Conservation (phyloP, 73 alveolate genomes). For the Paramecium tetraurelia region DNA sequence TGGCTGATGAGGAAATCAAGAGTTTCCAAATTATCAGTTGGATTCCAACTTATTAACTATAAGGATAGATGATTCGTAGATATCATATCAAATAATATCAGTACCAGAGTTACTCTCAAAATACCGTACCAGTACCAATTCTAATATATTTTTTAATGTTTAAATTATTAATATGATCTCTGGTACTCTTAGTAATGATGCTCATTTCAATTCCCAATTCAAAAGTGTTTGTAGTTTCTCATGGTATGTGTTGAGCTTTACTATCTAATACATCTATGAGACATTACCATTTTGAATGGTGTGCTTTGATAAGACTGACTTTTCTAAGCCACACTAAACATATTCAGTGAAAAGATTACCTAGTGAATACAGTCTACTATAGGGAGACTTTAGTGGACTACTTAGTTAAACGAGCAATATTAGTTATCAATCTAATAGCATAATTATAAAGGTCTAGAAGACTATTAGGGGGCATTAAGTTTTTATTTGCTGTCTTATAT, state of each 20-base stretch:
- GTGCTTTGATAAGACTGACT: background rate
- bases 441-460: too few relatives aligned
- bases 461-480: too few relatives aligned
- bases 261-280: slow-evolving; percentile 26
- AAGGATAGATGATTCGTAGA: slow-evolving; percentile 27
- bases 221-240: slow-evolving; percentile 20
- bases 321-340: slow-evolving; percentile 29
- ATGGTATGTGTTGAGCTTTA: background rate
- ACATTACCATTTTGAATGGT: slow-evolving; percentile 51
- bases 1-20: background rate
- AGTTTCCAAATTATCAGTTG: slow-evolving; percentile 35
- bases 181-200: background rate
- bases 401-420: too few relatives aligned
- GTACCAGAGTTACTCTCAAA: slow-evolving; percentile 40
- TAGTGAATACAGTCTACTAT: slow-evolving; percentile 31
- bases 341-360: slow-evolving; percentile 40
- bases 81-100: slow-evolving; percentile 49
- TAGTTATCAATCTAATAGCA: too few relatives aligned
- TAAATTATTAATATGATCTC: slow-evolving; percentile 41
- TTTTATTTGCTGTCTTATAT: too few relatives aligned
- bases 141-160: background rate
- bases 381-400: slow-evolving; percentile 34
- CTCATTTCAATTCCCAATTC: slow-evolving; percentile 51
- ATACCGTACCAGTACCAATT: background rate
- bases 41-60: slow-evolving; percentile 60